Evolutionary conservation across 2,329 filamentous ascomycete genomes (phyloP).

Genomic region (Sporothrix brunneoviolacea): DNA sequence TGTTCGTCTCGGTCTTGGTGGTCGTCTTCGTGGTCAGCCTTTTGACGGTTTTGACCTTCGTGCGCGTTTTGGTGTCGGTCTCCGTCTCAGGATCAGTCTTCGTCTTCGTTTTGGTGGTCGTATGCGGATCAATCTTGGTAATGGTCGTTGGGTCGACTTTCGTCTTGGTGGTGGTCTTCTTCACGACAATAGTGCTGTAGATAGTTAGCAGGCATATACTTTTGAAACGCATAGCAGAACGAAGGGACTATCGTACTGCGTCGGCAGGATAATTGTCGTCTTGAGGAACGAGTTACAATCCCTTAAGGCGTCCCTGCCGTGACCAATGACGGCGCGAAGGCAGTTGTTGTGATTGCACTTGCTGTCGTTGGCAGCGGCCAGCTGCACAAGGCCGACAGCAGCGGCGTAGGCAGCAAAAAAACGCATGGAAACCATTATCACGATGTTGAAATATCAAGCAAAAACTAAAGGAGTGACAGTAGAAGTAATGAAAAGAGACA

Average conservation of each 20-base stretch:
- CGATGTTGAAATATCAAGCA: too few relatives aligned
- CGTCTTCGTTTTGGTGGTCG: not conserved
- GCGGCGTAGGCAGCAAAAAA: not conserved
- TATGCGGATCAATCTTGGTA: not conserved
- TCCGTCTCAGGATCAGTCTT: too few relatives aligned
- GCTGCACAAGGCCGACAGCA: not conserved
- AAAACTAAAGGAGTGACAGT: too few relatives aligned
- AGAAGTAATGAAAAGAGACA: too few relatives aligned
- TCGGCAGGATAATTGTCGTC: not conserved
- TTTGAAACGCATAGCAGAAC: not conserved
- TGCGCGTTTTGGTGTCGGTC: too few relatives aligned
- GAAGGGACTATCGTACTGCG: not conserved
- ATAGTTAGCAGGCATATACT: not conserved
- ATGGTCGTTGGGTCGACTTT: not conserved
- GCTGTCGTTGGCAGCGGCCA: not conserved
- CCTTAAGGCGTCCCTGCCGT: not conserved
- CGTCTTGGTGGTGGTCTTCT: not conserved
- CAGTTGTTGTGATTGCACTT: slow-evolving; percentile 4
- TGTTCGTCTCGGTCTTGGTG: not conserved
- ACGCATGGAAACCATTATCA: not conserved
- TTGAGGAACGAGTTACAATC: slow-evolving; percentile 2
- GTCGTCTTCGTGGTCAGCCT: too few relatives aligned
- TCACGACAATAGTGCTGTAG: not conserved
- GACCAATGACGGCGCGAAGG: not conserved
- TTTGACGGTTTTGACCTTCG: too few relatives aligned